Percentiles rank a stretch among this genome's conserved stretches.
Conservation (phyloP, 768 basidiomycete genomes). For the Boletus tylopilopsis region DNA sequence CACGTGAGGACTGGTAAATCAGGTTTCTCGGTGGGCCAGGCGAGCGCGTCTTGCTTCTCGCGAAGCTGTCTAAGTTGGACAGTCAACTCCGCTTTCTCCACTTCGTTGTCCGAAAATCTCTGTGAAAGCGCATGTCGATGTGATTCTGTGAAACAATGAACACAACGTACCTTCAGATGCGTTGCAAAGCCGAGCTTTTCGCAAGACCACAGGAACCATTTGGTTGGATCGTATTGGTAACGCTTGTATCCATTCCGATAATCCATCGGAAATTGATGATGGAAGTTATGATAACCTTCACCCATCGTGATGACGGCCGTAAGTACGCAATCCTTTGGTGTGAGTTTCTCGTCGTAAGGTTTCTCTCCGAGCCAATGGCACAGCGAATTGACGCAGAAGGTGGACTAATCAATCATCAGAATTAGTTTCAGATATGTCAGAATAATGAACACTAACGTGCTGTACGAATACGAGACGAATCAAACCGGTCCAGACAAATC, state of each 20-base stretch:
- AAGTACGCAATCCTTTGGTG: conserved; percentile 81
- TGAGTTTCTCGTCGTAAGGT: conserved; percentile 90
- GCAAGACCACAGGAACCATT: conserved; percentile 69
- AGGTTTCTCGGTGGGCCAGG: conserved; percentile 70
- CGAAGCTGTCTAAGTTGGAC: conserved; percentile 86
- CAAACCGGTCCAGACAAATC: conserved; percentile 36
- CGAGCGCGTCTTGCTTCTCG: conserved; percentile 64
- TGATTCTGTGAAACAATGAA: neutral
- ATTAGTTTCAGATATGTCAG: neutral
- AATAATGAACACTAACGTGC: conserved; percentile 50
- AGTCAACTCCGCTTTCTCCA: conserved; percentile 80
- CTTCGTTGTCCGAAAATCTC: conserved; percentile 51
- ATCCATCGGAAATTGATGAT: conserved; percentile 93
- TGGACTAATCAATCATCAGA: conserved; percentile 49
- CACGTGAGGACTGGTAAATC: conserved; percentile 82
- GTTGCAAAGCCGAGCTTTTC: conserved; percentile 42
- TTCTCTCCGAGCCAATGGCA: conserved; percentile 91
- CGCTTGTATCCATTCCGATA: conserved; percentile 89
- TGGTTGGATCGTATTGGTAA: conserved; percentile 86
- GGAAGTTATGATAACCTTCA: conserved; percentile 97
- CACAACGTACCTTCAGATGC: conserved; percentile 44
- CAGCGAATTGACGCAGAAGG: conserved; percentile 92
- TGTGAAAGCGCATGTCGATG: conserved; percentile 28
- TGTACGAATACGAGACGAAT: conserved; percentile 71
- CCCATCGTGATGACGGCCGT: conserved; percentile 90